These are phyloP conservation scores for Jatropha podagrica DNA, from an alignment of 441 rosid species.

Conservation along the genomic window DNA sequence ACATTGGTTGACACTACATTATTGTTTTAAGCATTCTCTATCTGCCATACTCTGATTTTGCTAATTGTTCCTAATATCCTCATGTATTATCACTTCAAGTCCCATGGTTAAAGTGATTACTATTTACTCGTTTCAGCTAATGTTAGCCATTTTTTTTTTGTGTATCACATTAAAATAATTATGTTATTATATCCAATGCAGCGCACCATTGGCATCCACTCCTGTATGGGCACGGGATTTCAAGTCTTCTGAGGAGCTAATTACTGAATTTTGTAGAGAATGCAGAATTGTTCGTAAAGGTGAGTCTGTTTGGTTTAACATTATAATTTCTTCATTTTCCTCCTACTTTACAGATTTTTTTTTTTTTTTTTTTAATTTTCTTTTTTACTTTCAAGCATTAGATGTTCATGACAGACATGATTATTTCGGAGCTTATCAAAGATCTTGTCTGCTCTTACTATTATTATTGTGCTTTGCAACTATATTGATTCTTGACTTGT, in stretches of 20 bases:
- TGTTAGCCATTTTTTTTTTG: not conserved
- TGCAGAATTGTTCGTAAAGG: slow-evolving; percentile 99
- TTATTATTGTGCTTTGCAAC: slow-evolving; percentile 17
- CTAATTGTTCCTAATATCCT: not conserved
- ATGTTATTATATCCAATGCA: slow-evolving; percentile 26
- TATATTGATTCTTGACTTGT: slow-evolving; percentile 3
- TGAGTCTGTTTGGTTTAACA: slow-evolving; percentile 28
- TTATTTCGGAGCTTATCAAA: slow-evolving; percentile 4
- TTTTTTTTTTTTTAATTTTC: not conserved
- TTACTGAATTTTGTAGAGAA: slow-evolving; percentile 93
- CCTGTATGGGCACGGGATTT: slow-evolving; percentile 98
- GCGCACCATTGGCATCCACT: slow-evolving; percentile 90
- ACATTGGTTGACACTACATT: not conserved
- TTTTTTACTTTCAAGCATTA: not conserved
- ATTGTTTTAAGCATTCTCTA: not conserved
- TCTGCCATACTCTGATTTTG: not conserved
- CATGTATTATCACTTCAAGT: not conserved
- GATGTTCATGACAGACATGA: slow-evolving; percentile 5
- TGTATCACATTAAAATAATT: slow-evolving; percentile 10
- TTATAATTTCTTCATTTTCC: slow-evolving; percentile 12
- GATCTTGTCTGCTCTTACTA: slow-evolving; percentile 19
- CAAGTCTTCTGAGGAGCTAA: slow-evolving; percentile 81
- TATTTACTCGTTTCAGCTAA: not conserved
- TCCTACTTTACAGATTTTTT: not conserved
- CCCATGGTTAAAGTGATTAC: not conserved